Percentiles rank a stretch among this genome's conserved stretches.
These are phyloP conservation scores for Irpex sp. DNA, from an alignment of 1,284 basidiomycete species.

Conservation along the genomic window DNA sequence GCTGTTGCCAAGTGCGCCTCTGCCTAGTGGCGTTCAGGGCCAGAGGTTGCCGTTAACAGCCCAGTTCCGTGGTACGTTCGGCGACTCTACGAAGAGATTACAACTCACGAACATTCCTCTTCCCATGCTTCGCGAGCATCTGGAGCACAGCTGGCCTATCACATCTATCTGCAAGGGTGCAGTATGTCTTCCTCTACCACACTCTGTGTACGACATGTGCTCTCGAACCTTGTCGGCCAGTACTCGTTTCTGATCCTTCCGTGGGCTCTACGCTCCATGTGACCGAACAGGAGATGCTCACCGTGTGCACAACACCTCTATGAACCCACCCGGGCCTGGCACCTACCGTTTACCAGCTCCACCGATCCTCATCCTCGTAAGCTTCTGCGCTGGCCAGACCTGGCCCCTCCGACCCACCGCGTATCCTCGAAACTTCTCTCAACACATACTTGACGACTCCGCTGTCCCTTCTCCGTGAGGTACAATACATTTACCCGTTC, in stretches of 20 bases:
- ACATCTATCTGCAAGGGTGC: neutral
- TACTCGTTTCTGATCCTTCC: slow-evolving; percentile 7
- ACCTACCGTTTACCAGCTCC: neutral
- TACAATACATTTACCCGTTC: neutral
- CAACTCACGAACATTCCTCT: neutral
- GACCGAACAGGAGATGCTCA: neutral
- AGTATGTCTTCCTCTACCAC: neutral
- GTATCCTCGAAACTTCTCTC: slow-evolving; percentile 2
- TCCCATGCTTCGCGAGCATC: neutral
- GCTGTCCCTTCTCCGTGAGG: neutral
- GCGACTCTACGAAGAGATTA: neutral
- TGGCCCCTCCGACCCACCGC: neutral
- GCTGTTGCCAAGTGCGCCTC: slow-evolving; percentile 10
- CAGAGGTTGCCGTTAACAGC: slow-evolving; percentile 1
- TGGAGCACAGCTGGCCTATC: neutral
- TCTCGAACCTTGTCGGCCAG: neutral
- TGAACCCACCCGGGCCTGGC: neutral
- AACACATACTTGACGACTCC: neutral
- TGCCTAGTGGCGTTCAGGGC: slow-evolving; percentile 2
- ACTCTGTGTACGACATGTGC: neutral
- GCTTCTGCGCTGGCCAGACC: neutral
- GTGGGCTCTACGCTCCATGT: slow-evolving; percentile 4
- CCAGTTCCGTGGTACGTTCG: neutral
- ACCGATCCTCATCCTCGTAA: neutral
- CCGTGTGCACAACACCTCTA: neutral